These are phyloP conservation scores for Rhizoclosmatium globosum DNA, from an alignment of 192 early-diverging fungal genomes.

Conservation along the genomic window DNA sequence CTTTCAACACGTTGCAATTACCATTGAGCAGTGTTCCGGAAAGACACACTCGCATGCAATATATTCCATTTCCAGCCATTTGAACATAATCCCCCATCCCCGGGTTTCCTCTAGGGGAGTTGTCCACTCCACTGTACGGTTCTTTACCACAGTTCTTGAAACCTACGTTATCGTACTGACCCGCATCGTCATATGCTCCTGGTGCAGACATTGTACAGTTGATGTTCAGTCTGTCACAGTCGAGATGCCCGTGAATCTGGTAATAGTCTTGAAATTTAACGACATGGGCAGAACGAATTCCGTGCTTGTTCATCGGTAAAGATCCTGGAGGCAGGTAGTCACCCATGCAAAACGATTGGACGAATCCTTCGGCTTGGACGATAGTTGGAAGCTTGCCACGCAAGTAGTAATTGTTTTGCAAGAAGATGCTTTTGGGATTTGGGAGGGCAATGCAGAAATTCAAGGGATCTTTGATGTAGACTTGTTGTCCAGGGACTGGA, in stretches of 20 bases:
- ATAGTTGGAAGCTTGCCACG: slow-evolving; percentile 36
- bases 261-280: slow-evolving; percentile 19
- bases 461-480: slow-evolving; percentile 45
- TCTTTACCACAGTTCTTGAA: slow-evolving; percentile 42
- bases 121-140: slow-evolving; percentile 42
- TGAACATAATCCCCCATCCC: slow-evolving; percentile 27
- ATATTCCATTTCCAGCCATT: slow-evolving; percentile 48
- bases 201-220: slow-evolving; percentile 29
- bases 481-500: slow-evolving; percentile 34
- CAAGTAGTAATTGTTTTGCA: slow-evolving; percentile 37
- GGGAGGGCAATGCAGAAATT: neutral
- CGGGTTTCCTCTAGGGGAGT: neutral
- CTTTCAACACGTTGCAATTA: slow-evolving; percentile 21
- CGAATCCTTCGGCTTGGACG: slow-evolving; percentile 41
- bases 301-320: slow-evolving; percentile 22
- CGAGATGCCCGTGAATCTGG: slow-evolving; percentile 37
- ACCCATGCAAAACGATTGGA: slow-evolving; percentile 45
- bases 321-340: slow-evolving; percentile 37
- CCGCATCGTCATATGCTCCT: slow-evolving; percentile 30
- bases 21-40: neutral
- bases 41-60: slow-evolving; percentile 45
- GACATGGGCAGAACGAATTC: slow-evolving; percentile 39
- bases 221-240: slow-evolving; percentile 39
- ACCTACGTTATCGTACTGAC: slow-evolving; percentile 26
- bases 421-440: neutral